These are phyloP conservation scores for Ormosia emarginata DNA, from an alignment of 306 rosid genomes.

Conservation along the genomic window DNA sequence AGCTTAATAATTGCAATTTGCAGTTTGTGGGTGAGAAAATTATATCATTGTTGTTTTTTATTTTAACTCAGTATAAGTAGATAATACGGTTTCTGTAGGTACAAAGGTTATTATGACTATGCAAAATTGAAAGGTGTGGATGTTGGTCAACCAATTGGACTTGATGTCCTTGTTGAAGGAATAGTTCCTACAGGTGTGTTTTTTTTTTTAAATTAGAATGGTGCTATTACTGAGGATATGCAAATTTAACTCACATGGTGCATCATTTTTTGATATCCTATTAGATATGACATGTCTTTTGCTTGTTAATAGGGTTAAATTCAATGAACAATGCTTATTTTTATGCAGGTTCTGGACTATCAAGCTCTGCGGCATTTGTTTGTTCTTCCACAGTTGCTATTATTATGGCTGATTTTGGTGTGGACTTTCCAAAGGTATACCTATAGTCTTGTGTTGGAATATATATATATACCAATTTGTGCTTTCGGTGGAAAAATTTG, in stretches of 20 bases:
- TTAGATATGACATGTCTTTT: background rate
- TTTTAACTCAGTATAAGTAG: background rate
- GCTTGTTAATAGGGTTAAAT: background rate
- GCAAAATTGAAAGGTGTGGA: constrained; percentile 60
- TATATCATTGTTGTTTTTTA: background rate
- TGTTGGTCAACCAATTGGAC: no score
- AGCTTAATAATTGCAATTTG: background rate
- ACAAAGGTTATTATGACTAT: constrained; percentile 78
- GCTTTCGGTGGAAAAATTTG: background rate
- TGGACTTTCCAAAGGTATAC: constrained; percentile 76
- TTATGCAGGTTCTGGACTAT: constrained; percentile 77
- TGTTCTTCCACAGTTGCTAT: constrained; percentile 92
- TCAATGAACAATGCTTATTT: background rate
- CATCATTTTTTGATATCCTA: background rate
- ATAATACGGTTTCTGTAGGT: constrained; percentile 46
- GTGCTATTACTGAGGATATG: background rate
- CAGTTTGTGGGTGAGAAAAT: background rate
- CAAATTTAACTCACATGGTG: background rate
- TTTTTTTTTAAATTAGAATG: constrained; percentile 1
- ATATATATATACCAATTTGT: background rate
- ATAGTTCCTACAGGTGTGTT: no score
- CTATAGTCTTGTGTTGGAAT: background rate
- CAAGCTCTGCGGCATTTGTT: constrained; percentile 96
- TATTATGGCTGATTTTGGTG: constrained; percentile 82
- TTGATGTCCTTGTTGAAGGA: no score